Evolutionary conservation across 2,329 filamentous ascomycete genomes (phyloP), one percentile per base, ranked within the genome.

Genomic region (Microdochium nivale): DNA sequence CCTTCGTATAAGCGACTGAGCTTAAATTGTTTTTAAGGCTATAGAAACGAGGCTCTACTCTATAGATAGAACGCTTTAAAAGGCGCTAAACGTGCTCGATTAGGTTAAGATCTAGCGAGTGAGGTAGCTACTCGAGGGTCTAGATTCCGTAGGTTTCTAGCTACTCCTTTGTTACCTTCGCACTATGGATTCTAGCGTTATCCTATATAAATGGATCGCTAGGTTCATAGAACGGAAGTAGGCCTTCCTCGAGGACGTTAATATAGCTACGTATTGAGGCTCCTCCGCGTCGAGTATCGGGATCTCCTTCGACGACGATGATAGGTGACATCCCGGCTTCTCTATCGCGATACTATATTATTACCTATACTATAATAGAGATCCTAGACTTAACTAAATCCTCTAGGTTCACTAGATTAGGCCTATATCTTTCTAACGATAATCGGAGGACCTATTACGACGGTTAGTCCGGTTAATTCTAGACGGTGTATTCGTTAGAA

Each of bases 211-310:
- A 47, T 4, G 25, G 23, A 47, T 47, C 44, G 23, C 44, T n/a
- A 25, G 44, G 44, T n/a, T 25, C 25, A 16, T 47, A 47, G 23
- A 47, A 25, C 23, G 44, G 44, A 25, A 47, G 25, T 4, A 47
- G 25, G 8, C 23, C 44, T 25, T 47, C 44, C 25, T 47, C 33
- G 33, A 37, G 33, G 16, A 37, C 80, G 19, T 24, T 44, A 13
- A 43, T 37, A 37, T 37, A 37, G 33, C 7, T 37, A 7, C 33
- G 8, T 7, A 14, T 9, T 9, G 33, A 37, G 33, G 33, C 33
- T 37, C 33, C 33, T 37, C 33, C 33, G 33, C 33, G 33, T 37
- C 7, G 33, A 9, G 33, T 14, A 14, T 37, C 33, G 33, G 33
- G 33, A 37, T 37, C 33, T 37, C 33, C 33, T 37, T 37, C 33